A percentile compares a stretch with the other conserved stretches of the same genome.
phyloP scores from a whole-genome alignment of 495 filamentous ascomycete species.

The Xylaria palmicola region DNA sequence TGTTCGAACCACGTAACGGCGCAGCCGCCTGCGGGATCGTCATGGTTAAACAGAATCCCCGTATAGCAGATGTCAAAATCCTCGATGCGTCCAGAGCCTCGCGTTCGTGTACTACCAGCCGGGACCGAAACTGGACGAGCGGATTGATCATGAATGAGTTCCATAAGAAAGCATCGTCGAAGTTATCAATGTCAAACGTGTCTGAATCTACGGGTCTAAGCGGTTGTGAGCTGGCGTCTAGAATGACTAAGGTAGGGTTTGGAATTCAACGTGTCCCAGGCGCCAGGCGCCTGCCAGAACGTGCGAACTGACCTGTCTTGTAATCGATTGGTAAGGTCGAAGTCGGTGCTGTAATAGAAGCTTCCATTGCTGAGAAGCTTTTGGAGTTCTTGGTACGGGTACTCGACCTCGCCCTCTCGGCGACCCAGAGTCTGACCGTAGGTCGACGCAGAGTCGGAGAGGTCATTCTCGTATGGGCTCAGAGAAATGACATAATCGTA shows the following conservation, averaged over 20 bases:
- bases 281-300: neutral
- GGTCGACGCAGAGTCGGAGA: conserved; percentile 45
- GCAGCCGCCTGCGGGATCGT: conserved; percentile 65
- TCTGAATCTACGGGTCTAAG: conserved; percentile 46
- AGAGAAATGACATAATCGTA: conserved; percentile 74
- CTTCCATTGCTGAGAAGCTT: conserved; percentile 92
- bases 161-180: conserved; percentile 92
- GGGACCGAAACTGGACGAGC: conserved; percentile 81
- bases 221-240: conserved; percentile 18
- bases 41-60: conserved; percentile 84
- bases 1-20: conserved; percentile 55
- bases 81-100: conserved; percentile 75
- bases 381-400: conserved; percentile 85
- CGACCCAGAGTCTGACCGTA: conserved; percentile 60
- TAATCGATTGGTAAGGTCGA: conserved; percentile 90
- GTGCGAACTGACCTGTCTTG: conserved; percentile 75
- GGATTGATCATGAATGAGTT: conserved; percentile 97
- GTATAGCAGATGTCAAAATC: conserved; percentile 89
- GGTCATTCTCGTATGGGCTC: conserved; percentile 49
- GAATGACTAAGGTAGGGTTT: neutral
- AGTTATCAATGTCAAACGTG: conserved; percentile 74
- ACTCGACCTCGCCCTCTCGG: conserved; percentile 68
- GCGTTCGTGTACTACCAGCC: conserved; percentile 70
- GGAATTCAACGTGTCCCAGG: conserved; percentile 3
- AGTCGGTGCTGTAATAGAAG: conserved; percentile 97